Evolutionary conservation across 2,329 filamentous ascomycete species (phyloP).

Genomic region (Trichophyton benhamiae): DNA sequence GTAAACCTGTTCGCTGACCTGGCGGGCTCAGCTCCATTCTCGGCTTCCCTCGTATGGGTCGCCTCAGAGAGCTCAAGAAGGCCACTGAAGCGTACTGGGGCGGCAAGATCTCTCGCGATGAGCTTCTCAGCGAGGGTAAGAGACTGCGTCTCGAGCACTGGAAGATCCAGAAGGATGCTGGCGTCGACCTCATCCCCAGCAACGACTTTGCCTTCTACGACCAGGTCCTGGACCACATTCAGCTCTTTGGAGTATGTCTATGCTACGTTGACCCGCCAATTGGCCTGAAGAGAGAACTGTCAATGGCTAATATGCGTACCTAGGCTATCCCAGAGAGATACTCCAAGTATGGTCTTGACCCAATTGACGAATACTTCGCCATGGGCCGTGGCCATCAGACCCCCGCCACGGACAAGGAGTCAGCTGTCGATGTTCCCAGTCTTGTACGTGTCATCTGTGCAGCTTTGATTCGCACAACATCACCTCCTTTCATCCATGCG

Average conservation of each 20-base stretch:
- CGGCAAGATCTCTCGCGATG: constrained; percentile 83
- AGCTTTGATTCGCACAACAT: background rate
- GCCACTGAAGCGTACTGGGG: constrained; percentile 97
- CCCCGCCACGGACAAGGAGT: constrained; percentile 43
- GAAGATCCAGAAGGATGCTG: constrained; percentile 98
- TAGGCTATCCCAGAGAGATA: constrained; percentile 88
- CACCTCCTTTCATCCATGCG: background rate
- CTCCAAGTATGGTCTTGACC: constrained; percentile 73
- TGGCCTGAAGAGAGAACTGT: no score
- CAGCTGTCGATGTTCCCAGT: constrained; percentile 69
- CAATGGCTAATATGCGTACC: background rate
- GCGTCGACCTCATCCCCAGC: constrained; percentile 94
- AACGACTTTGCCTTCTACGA: constrained; percentile 99
- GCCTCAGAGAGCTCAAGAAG: constrained; percentile 98
- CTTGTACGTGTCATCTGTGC: constrained; percentile 40
- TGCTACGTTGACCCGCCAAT: background rate
- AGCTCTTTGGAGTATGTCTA: constrained; percentile 77
- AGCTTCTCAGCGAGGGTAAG: constrained; percentile 91
- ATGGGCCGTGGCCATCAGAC: constrained; percentile 98
- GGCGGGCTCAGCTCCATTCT: constrained; percentile 52
- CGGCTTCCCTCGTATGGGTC: constrained; percentile 98
- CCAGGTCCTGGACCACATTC: constrained; percentile 94
- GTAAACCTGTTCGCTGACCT: constrained; percentile 8
- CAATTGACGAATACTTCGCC: constrained; percentile 95
- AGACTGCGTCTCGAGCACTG: constrained; percentile 92